phyloP scores from a whole-genome alignment of 176 grass and related monocot species.

The Poa annua region DNA sequence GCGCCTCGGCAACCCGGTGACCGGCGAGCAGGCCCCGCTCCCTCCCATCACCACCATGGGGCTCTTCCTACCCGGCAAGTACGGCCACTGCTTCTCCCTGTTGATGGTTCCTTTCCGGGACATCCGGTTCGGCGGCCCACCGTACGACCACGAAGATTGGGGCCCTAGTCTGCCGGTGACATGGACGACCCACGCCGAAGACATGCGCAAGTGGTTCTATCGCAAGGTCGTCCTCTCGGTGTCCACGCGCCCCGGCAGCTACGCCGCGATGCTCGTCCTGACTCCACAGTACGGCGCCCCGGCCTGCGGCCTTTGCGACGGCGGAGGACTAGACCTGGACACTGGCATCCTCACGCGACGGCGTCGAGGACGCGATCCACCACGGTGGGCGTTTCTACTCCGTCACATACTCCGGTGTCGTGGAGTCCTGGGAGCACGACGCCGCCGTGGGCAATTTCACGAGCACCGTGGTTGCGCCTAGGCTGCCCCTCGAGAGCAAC shows the following conservation, averaged over 20 bases:
- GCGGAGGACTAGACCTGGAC: neutral
- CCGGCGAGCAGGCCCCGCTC: neutral
- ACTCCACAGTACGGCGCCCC: neutral
- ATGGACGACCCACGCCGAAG: neutral
- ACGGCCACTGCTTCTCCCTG: neutral
- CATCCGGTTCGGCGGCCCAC: neutral
- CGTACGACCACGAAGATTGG: neutral
- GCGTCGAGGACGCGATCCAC: neutral
- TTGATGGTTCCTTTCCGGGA: neutral
- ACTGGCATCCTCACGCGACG: neutral
- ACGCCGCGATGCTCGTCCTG: neutral
- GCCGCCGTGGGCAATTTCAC: neutral
- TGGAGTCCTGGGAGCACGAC: neutral
- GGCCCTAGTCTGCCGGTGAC: too few relatives aligned
- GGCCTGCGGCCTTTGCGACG: neutral
- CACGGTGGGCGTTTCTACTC: neutral
- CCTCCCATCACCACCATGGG: slow-evolving; percentile 1
- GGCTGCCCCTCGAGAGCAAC: neutral
- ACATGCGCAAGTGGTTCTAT: neutral
- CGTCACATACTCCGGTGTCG: neutral
- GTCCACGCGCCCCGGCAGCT: neutral
- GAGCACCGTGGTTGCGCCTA: neutral
- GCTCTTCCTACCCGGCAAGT: neutral
- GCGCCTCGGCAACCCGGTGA: slow-evolving; percentile 9
- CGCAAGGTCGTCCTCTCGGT: neutral